Conservation (phyloP, 148 eudicot genomes). For the Polygonum aviculare region DNA sequence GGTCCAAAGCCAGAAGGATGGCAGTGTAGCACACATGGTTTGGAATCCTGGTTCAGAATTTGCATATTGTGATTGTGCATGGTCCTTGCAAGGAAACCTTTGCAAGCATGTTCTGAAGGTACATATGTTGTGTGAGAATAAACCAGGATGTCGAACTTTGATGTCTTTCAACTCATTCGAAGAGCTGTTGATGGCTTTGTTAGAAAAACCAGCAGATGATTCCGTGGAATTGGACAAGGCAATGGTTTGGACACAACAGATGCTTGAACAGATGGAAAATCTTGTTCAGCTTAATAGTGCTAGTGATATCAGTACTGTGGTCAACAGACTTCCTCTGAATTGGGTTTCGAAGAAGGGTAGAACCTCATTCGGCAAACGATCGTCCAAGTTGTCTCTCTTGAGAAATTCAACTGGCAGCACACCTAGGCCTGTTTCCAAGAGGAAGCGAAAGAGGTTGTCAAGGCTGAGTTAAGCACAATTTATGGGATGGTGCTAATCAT, state of each 20-base stretch:
- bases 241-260: constrained; percentile 63
- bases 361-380: constrained; percentile 33
- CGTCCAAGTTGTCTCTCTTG: constrained; percentile 15
- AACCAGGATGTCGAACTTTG: constrained; percentile 26
- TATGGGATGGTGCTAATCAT: background rate
- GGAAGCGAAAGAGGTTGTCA: constrained; percentile 51
- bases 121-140: constrained; percentile 56
- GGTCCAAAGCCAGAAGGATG: constrained; percentile 59
- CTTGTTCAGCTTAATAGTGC: constrained; percentile 52
- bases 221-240: constrained; percentile 68
- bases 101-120: constrained; percentile 91
- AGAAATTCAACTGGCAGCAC: constrained; percentile 17
- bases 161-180: constrained; percentile 57
- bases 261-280: constrained; percentile 57
- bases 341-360: constrained; percentile 60
- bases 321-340: constrained; percentile 48
- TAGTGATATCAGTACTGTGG: constrained; percentile 39
- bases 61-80: constrained; percentile 85
- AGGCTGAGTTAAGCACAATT: constrained; percentile 13
- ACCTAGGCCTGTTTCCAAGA: constrained; percentile 15
- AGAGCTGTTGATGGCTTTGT: constrained; percentile 36
- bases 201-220: constrained; percentile 61
- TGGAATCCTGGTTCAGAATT: constrained; percentile 90
- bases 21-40: constrained; percentile 30
- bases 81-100: constrained; percentile 79